A percentile compares a stretch with the other conserved stretches of the same genome.
Evolutionary conservation across 2,329 filamentous ascomycete species (phyloP).

Genomic region (Apiospora pterosperma): DNA sequence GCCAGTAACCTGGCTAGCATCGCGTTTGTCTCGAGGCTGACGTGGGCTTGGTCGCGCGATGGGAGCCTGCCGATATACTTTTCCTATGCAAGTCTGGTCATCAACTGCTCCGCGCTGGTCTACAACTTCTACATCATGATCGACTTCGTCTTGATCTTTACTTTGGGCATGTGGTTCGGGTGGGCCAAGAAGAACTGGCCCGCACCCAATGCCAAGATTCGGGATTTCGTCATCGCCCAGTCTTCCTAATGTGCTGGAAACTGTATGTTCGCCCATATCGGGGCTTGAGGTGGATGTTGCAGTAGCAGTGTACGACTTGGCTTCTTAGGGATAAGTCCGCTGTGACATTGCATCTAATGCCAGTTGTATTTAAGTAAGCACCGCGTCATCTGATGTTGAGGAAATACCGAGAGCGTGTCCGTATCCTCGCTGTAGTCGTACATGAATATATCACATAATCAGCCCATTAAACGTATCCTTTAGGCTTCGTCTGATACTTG

Average conservation of each 20-base stretch:
- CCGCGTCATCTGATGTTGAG: no score
- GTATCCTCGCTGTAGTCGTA: no score
- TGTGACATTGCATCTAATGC: no score
- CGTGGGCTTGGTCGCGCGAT: conserved; percentile 9
- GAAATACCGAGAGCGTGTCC: no score
- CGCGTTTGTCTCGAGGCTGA: conserved; percentile 8
- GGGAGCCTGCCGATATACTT: conserved; percentile 9
- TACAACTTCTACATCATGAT: no score
- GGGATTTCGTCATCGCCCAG: not conserved
- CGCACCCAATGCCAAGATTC: conserved; percentile 3
- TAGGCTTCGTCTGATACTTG: not conserved
- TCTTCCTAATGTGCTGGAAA: not conserved
- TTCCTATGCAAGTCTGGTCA: not conserved
- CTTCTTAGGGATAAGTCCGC: no score
- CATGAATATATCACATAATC: no score
- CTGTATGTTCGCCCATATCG: no score
- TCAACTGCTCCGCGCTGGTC: conserved; percentile 11
- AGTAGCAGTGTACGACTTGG: no score
- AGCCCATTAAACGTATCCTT: not conserved
- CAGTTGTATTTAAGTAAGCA: no score
- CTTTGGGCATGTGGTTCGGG: conserved; percentile 2
- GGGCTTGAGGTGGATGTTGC: no score
- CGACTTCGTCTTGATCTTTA: conserved; percentile 2
- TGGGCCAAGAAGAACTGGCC: conserved; percentile 6
- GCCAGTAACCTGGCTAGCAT: conserved; percentile 5